Conservation (phyloP, 768 basidiomycete genomes). For the Sistotremastrum suecicum region DNA sequence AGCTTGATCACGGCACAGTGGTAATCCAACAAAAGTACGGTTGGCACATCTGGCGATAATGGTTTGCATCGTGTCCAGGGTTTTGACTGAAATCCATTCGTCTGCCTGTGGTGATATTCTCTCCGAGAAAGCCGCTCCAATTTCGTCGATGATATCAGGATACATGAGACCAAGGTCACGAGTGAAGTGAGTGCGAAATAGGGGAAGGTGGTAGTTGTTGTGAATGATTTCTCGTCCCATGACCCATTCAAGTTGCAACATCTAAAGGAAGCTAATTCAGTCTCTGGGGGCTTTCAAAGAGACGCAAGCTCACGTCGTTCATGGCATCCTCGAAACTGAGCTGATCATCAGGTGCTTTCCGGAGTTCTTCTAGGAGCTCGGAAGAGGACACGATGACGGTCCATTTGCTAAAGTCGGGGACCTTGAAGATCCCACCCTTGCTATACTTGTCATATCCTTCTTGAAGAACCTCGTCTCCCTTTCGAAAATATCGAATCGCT, state of each 20-base stretch:
- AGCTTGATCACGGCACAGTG: slow-evolving; percentile 26
- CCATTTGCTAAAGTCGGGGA: slow-evolving; percentile 1
- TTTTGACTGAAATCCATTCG: slow-evolving; percentile 25
- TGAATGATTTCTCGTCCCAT: slow-evolving; percentile 18
- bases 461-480: slow-evolving; percentile 15
- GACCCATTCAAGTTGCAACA: slow-evolving; percentile 22
- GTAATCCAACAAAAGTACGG: slow-evolving; percentile 35
- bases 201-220: slow-evolving; percentile 17
- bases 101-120: slow-evolving; percentile 14
- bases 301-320: background rate
- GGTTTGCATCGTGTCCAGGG: slow-evolving; percentile 13
- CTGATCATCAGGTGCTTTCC: slow-evolving; percentile 5
- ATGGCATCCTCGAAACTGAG: slow-evolving; percentile 5
- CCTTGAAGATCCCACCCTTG: background rate
- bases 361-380: slow-evolving; percentile 5
- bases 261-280: slow-evolving; percentile 12
- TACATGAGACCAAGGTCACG: slow-evolving; percentile 25
- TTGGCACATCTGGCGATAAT: slow-evolving; percentile 29
- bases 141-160: slow-evolving; percentile 30
- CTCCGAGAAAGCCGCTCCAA: slow-evolving; percentile 25
- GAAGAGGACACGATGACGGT: slow-evolving; percentile 1
- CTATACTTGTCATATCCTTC: slow-evolving; percentile 18
- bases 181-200: slow-evolving; percentile 19
- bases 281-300: too few relatives aligned
- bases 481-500: slow-evolving; percentile 13